A percentile compares a stretch with the other conserved stretches of the same genome.
phyloP scores from a whole-genome alignment of 345 rosid species.

The Draba incana region DNA sequence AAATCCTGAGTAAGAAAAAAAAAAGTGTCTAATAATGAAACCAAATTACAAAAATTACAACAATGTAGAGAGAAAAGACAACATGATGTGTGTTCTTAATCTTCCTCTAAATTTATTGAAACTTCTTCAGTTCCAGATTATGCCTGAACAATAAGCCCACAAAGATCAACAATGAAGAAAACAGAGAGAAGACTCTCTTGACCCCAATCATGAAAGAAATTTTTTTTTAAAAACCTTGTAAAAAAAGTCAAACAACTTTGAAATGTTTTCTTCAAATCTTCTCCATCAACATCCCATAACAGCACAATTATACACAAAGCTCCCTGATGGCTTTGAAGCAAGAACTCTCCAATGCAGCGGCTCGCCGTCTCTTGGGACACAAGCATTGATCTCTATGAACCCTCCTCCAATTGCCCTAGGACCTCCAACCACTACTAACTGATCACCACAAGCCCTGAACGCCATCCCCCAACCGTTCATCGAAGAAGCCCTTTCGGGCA shows the following conservation, averaged over 20 bases:
- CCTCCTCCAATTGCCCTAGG: conserved; percentile 56
- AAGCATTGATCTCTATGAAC: conserved; percentile 63
- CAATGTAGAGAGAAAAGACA: conserved; percentile 31
- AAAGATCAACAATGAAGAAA: conserved; percentile 8
- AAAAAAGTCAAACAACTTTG: conserved; percentile 29
- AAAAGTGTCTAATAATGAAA: conserved; percentile 15
- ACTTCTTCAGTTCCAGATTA: conserved; percentile 28
- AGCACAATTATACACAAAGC: conserved; percentile 82
- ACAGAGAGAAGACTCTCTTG: conserved; percentile 23
- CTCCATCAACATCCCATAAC: conserved; percentile 81
- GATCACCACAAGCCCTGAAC: conserved; percentile 78
- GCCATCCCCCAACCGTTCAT: conserved; percentile 93
- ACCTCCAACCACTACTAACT: conserved; percentile 66
- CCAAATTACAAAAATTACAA: conserved; percentile 30
- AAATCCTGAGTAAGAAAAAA: neutral
- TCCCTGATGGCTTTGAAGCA: conserved; percentile 50
- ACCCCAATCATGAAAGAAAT: conserved; percentile 25
- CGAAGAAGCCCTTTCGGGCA: conserved; percentile 62
- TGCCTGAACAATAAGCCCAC: conserved; percentile 26
- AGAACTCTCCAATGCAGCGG: conserved; percentile 67
- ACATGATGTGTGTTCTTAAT: conserved; percentile 14
- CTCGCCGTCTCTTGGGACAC: conserved; percentile 67
- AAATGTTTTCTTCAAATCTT: conserved; percentile 29
- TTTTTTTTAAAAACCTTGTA: too few species aligned
- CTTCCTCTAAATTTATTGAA: conserved; percentile 29